Conservation (phyloP, 1,139 yeast species). For the Kodamaea suecica region DNA sequence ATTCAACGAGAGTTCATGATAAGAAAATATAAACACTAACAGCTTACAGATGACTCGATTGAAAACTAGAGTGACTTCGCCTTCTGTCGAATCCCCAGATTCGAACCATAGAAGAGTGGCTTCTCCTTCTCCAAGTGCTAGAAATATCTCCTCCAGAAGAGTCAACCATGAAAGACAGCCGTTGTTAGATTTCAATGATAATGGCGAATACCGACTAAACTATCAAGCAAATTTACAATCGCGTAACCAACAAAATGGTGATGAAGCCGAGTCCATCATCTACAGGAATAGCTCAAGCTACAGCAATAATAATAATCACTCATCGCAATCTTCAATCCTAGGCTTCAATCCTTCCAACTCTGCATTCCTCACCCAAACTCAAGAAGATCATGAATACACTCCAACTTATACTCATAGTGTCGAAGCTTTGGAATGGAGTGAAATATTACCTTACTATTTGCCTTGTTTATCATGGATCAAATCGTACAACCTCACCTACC, state of each 20-base stretch:
- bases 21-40: too few species aligned
- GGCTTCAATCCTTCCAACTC: neutral
- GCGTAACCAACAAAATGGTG: neutral
- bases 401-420: conserved; percentile 22
- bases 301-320: neutral
- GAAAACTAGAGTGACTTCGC: conserved; percentile 6
- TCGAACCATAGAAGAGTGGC: conserved; percentile 14
- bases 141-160: conserved; percentile 32
- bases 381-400: conserved; percentile 18
- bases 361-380: too few species aligned
- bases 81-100: conserved; percentile 5
- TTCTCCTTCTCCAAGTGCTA: conserved; percentile 33
- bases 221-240: conserved; percentile 4
- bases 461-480: conserved; percentile 83
- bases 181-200: conserved; percentile 13
- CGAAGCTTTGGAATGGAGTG: conserved; percentile 28
- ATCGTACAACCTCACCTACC: conserved; percentile 48
- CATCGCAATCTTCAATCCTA: conserved; percentile 1
- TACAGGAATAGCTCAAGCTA: conserved; percentile 6
- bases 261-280: conserved; percentile 20
- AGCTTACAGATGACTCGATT: neutral
- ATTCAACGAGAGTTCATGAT: too few species aligned
- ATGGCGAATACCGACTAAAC: neutral
- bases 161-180: conserved; percentile 28
- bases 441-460: conserved; percentile 60